Evolutionary conservation across 305 asterid species (phyloP).

Genomic region (Nicotiana rustica): DNA sequence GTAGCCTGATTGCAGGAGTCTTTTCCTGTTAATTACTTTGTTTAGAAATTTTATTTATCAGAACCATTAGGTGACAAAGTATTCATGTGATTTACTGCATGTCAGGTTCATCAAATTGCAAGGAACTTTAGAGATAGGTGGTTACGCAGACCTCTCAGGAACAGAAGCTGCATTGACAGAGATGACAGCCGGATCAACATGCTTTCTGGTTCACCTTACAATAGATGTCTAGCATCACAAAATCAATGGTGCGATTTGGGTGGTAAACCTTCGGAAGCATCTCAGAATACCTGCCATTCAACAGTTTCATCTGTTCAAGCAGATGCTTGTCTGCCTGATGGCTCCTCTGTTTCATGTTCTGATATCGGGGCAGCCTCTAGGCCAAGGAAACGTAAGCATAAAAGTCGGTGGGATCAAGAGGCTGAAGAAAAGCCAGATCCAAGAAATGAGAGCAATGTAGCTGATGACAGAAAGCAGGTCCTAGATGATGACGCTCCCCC

Average conservation of each 20-base stretch:
- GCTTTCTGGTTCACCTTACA: slow-evolving; percentile 47
- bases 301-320: slow-evolving; percentile 42
- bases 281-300: slow-evolving; percentile 43
- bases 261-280: slow-evolving; percentile 53
- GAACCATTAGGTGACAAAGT: slow-evolving; percentile 28
- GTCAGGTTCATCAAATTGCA: slow-evolving; percentile 88
- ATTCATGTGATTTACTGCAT: slow-evolving; percentile 19
- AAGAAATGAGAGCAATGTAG: slow-evolving; percentile 45
- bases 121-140: slow-evolving; percentile 86
- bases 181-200: slow-evolving; percentile 56
- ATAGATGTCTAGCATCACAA: slow-evolving; percentile 44
- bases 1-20: background rate
- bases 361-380: slow-evolving; percentile 41
- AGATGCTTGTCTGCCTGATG: slow-evolving; percentile 51
- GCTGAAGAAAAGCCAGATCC: slow-evolving; percentile 47
- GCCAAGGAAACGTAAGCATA: slow-evolving; percentile 64
- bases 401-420: slow-evolving; percentile 88
- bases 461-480: slow-evolving; percentile 26
- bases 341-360: slow-evolving; percentile 51
- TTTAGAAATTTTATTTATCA: background rate
- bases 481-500: slow-evolving; percentile 45
- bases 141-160: slow-evolving; percentile 71
- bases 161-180: slow-evolving; percentile 55
- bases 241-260: slow-evolving; percentile 48
- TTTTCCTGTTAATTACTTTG: background rate